Conservation (phyloP, 2,329 filamentous ascomycete species). For the Ustilaginoidea virens region DNA sequence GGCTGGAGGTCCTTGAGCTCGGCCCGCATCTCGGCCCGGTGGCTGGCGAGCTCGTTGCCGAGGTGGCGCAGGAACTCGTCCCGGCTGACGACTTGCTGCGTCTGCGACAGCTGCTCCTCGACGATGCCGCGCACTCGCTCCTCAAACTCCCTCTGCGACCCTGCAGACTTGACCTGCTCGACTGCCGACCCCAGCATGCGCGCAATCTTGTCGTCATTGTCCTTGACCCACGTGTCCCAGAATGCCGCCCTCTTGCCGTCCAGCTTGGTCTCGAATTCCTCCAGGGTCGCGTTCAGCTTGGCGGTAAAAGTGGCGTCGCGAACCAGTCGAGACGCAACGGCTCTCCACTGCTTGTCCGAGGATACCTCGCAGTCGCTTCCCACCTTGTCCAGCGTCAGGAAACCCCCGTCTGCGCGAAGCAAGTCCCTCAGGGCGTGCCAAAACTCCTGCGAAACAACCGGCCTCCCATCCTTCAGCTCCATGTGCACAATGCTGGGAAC, state of each 20-base stretch:
- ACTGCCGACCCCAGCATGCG: slow-evolving; percentile 15
- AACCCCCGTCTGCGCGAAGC: slow-evolving; percentile 30
- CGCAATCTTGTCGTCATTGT: slow-evolving; percentile 28
- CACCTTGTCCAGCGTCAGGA: slow-evolving; percentile 29
- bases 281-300: slow-evolving; percentile 12
- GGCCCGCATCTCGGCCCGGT: slow-evolving; percentile 22
- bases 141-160: slow-evolving; percentile 19
- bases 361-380: slow-evolving; percentile 22
- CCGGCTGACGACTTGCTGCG: slow-evolving; percentile 25
- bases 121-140: slow-evolving; percentile 19
- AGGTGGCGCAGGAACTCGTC: slow-evolving; percentile 33
- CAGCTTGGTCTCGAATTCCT: slow-evolving; percentile 12
- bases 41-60: slow-evolving; percentile 20
- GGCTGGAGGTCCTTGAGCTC: slow-evolving; percentile 24
- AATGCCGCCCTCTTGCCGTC: slow-evolving; percentile 19
- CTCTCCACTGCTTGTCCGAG: slow-evolving; percentile 31
- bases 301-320: slow-evolving; percentile 15
- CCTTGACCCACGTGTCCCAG: slow-evolving; percentile 37
- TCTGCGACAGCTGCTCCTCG: slow-evolving; percentile 19
- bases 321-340: slow-evolving; percentile 26
- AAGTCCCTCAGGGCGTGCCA: slow-evolving; percentile 49
- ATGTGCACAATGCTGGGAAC: slow-evolving; percentile 44
- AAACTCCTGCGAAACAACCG: slow-evolving; percentile 43
- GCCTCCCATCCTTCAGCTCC: slow-evolving; percentile 33
- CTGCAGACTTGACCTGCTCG: slow-evolving; percentile 19